Evolutionary conservation across 1,284 basidiomycete genomes (phyloP).

Genomic region (Naganishia sp.): DNA sequence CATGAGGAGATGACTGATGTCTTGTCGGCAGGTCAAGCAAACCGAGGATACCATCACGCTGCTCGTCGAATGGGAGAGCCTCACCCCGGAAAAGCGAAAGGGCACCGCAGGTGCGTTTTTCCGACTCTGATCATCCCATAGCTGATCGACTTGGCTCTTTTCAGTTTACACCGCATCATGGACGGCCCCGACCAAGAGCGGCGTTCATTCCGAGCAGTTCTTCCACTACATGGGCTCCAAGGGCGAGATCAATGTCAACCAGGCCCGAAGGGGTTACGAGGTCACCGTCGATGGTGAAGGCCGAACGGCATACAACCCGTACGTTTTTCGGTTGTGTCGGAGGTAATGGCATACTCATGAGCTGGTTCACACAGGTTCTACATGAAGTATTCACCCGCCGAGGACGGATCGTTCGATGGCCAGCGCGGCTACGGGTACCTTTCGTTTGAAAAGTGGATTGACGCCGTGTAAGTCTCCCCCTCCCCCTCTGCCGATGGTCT

Average conservation of each 20-base stretch:
- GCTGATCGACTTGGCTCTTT: not conserved
- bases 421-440: constrained; percentile 87
- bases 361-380: constrained; percentile 73
- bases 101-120: constrained; percentile 41
- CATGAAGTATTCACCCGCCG: constrained; percentile 91
- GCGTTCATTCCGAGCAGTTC: constrained; percentile 77
- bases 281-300: constrained; percentile 76
- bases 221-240: constrained; percentile 95
- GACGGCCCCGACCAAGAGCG: constrained; percentile 57
- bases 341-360: too few relatives aligned
- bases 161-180: constrained; percentile 84
- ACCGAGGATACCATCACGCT: constrained; percentile 95
- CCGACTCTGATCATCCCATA: not conserved
- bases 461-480: constrained; percentile 44
- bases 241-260: constrained; percentile 88
- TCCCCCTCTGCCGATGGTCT: too few relatives aligned
- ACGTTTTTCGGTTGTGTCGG: not conserved
- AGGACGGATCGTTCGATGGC: constrained; percentile 86
- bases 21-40: constrained; percentile 45
- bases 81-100: constrained; percentile 65
- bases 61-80: constrained; percentile 85
- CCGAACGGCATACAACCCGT: constrained; percentile 62
- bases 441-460: constrained; percentile 89
- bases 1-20: constrained; percentile 5
- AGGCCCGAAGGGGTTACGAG: constrained; percentile 89